Evolutionary conservation across 768 basidiomycete genomes (phyloP), one percentile per base, ranked within the genome.

Genomic region (Termitomyces eurrhizus): DNA sequence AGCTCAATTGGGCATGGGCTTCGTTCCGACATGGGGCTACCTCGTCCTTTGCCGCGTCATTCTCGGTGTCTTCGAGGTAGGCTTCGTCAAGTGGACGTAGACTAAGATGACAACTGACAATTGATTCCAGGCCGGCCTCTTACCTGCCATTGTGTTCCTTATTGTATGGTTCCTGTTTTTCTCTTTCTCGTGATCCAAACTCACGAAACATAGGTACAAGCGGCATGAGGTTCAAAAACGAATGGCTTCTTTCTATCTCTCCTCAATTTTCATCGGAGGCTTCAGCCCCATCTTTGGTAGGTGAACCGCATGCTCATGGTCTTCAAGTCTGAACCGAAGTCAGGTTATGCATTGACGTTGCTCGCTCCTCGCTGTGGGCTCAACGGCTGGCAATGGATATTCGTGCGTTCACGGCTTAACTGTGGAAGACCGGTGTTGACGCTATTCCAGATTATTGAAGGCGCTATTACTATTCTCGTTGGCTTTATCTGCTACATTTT

Each of bases 1-100:
- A 8, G 73, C 77, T 36, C 76, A 79, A 53, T 66, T 80, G 0
- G 73, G 74, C 52, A 79, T 80, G 78, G 78, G 75, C 1, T 80
- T 76, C 60, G 73, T 78, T 3, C 67, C 68, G 21, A 70, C 64
- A 9, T 80, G 79, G 79, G 65, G 69, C 5, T 69, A 70, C 54
- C 70, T 81, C n/a, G 67, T 72, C 14, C 62, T 77, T 3, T 77
- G 76, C 56, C 75, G 78, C 44, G 66, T 76, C 35, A 63, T 80
- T 44, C 69, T 80, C 32, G 79, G 78, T 59, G 56, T 71, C 33
- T 78, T 78, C 54, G 80, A 79, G 73, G 77, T 75, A 60, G 61
- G 62, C 18, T 13, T n/a, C 8, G 35, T 35, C 18, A 36, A 49
- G 1, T 21, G 21, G 18, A 12, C 16, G 7, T 13, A 36, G 13